Base-by-base conservation (phyloP, 306 rosid species). In the Castanea mollissima region DNA sequence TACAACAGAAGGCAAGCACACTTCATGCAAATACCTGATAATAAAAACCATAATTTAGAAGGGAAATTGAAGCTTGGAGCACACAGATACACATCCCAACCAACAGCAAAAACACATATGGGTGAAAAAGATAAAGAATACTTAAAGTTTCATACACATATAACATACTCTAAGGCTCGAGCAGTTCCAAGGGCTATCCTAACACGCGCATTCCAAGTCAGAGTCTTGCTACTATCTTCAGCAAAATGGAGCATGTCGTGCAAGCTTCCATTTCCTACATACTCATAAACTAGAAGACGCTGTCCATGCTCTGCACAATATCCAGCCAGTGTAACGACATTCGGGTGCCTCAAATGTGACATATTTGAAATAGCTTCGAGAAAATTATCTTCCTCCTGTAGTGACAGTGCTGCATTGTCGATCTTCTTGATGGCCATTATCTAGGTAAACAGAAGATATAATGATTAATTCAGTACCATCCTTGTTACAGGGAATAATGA, bases 111-210 rank as follows among this genome's bases (percentile, higher is more conserved):
- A 49, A 71, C 20, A 58, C 55, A 18, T n/a, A 29, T 27, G 52
- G 32, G 72, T 55, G 23, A 68, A 23, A 71, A 41, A 74, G 19
- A 71, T 77, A 54, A 59, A 63, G 71, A 76, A 65, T 56, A 31
- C 58, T 34, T 38, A 16, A 82, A 31, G 70, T 71, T 81, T 46
- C 72, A 65, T 54, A 71, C 75, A n/a, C 73, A 57, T 52, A 55
- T 70, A 56, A 85, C 99, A 15, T 93, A 96, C 99, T 96, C 99
- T 86, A 93, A 86, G 74, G 99, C 99, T 72, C 99, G 89, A 80
- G 99, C 97, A 6, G 97, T 93, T 87, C 99, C 98, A 34, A 96
- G 99, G 52, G 99, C 96, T 76, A 96, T 89, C 78, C 98, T 90
- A 54, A 96, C 99, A 69, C 99, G 98, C 2, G 94, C 97, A 84